A percentile compares a stretch with the other conserved stretches of the same genome.
Evolutionary conservation across 2,329 filamentous ascomycete genomes (phyloP).

Genomic region (Trichoderma arundinaceum): DNA sequence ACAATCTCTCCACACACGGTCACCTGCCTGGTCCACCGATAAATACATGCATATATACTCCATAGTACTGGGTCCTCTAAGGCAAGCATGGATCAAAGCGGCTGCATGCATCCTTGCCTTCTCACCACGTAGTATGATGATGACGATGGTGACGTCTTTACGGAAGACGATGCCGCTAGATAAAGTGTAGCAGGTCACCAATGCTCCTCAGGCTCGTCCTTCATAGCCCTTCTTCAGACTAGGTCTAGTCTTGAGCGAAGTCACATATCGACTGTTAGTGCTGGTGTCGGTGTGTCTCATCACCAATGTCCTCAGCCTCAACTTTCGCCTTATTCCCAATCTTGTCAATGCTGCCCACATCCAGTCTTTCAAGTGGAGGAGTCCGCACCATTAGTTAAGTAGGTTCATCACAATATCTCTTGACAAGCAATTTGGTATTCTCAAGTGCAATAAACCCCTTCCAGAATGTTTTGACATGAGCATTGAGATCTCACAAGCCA

Average conservation of each 20-base stretch:
- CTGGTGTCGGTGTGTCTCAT: not conserved
- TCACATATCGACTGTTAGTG: not conserved
- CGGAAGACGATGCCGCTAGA: conserved; percentile 12
- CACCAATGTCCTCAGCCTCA: not conserved
- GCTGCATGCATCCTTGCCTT: conserved; percentile 22
- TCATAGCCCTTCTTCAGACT: not conserved
- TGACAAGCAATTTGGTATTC: too few species aligned
- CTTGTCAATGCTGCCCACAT: not conserved
- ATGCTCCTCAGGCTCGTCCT: not conserved
- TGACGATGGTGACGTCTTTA: conserved; percentile 25
- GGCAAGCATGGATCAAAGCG: conserved; percentile 17
- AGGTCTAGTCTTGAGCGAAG: not conserved
- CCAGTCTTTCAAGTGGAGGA: not conserved
- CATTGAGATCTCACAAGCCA: too few species aligned
- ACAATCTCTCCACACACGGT: conserved; percentile 15
- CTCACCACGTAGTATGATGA: conserved; percentile 24
- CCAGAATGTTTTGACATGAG: not conserved
- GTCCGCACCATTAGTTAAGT: not conserved
- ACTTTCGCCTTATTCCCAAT: not conserved
- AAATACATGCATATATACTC: conserved; percentile 22
- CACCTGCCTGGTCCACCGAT: conserved; percentile 24
- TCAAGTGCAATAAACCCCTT: not conserved
- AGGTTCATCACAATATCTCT: not conserved
- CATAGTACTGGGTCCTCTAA: conserved; percentile 16
- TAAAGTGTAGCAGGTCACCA: not conserved